Evolutionary conservation across 768 basidiomycete species (phyloP).

Genomic region (Leccinum pellstonianum): DNA sequence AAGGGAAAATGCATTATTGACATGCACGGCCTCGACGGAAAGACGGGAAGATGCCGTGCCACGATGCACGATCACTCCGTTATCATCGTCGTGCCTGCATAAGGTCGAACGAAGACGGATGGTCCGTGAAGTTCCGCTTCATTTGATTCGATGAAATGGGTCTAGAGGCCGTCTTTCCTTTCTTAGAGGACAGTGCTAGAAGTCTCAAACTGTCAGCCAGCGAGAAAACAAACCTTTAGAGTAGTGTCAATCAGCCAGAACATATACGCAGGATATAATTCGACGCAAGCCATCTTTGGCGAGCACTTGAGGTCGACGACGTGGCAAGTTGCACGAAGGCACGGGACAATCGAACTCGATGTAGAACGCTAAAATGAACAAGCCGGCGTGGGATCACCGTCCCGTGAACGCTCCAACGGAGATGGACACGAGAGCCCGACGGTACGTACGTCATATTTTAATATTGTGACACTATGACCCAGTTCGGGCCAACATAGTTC

Average conservation of each 20-base stretch:
- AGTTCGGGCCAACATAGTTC: neutral
- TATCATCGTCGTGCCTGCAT: neutral
- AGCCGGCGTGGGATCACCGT: neutral
- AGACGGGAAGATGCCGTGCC: neutral
- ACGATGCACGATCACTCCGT: neutral
- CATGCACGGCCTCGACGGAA: neutral
- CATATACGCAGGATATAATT: neutral
- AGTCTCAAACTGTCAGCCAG: neutral
- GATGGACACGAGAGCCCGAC: neutral
- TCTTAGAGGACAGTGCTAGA: neutral
- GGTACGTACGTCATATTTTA: neutral
- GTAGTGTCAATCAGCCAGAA: neutral
- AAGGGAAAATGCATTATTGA: neutral
- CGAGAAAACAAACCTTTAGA: neutral
- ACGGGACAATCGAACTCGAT: neutral
- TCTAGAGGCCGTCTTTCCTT: neutral
- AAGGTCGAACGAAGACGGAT: neutral
- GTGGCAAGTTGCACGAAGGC: neutral
- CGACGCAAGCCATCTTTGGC: neutral
- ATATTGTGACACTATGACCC: neutral
- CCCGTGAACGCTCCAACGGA: neutral
- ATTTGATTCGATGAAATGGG: neutral
- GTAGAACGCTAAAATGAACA: neutral
- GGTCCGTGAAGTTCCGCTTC: neutral
- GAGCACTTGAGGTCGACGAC: neutral